These are phyloP conservation scores for Cercospora citrullina DNA, from an alignment of 2,329 filamentous ascomycete genomes.

Conservation along the genomic window DNA sequence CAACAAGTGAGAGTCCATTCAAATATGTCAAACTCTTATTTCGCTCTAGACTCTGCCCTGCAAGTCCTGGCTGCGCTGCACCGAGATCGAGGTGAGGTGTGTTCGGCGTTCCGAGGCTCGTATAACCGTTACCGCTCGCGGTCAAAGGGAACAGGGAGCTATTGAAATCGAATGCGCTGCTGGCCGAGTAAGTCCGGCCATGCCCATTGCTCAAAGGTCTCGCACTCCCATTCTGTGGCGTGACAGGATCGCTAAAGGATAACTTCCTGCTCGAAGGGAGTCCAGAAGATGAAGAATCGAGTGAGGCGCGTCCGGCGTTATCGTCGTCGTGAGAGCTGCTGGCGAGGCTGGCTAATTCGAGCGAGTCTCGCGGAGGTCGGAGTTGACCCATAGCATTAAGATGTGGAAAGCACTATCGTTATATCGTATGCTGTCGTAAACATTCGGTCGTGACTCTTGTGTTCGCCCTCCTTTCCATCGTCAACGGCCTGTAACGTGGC, in stretches of 20 bases:
- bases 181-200: constrained; percentile 71
- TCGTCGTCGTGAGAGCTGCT: constrained; percentile 67
- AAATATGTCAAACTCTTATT: constrained; percentile 94
- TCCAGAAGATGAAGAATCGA: constrained; percentile 68
- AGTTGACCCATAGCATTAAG: constrained; percentile 18
- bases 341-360: constrained; percentile 93
- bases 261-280: constrained; percentile 82
- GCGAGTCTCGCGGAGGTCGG: constrained; percentile 71
- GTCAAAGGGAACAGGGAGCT: constrained; percentile 89
- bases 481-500: neutral
- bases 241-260: constrained; percentile 70
- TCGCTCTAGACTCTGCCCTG: constrained; percentile 69
- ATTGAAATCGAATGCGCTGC: constrained; percentile 94
- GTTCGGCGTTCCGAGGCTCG: constrained; percentile 77
- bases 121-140: constrained; percentile 71
- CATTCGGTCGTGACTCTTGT: neutral
- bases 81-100: constrained; percentile 49
- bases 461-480: constrained; percentile 9
- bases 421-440: constrained; percentile 11
- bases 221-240: constrained; percentile 49
- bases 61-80: constrained; percentile 6
- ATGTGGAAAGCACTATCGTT: neutral
- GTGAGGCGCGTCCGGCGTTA: constrained; percentile 61
- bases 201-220: constrained; percentile 58
- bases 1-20: constrained; percentile 86